Evolutionary conservation across 768 basidiomycete species (phyloP), one percentile per base, ranked within the genome.

Genomic region (Tulasnella calospora): DNA sequence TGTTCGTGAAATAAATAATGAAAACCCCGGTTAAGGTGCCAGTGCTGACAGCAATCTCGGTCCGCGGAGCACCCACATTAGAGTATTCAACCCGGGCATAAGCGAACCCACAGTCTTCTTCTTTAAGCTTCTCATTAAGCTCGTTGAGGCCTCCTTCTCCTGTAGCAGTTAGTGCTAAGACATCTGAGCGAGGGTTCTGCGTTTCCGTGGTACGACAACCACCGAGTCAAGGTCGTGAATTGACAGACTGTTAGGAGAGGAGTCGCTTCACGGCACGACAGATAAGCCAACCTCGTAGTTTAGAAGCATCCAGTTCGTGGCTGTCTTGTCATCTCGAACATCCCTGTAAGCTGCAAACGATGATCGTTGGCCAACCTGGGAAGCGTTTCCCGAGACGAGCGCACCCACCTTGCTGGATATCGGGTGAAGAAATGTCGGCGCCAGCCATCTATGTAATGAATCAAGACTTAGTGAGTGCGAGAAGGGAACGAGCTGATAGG

Each of bases 271-370:
- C 21, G 73, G 8, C 19, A 15, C 33, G 33, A 44, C 55, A 67
- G 33, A 67, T 30, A 67, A 8, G 77, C 87, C 82, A 81, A 90
- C 91, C 87, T 92, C 92, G 84, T 98, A 99, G 83, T 97, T 94
- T 78, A 98, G 85, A 78, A 98, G 87, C 69, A 96, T 83, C 95
- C 95, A 98, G 84, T 93, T 98, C 41, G 90, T 93, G 40, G 94
- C 92, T 51, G 91, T 88, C 83, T 95, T 95, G 88, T 94, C 91
- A 80, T 87, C 88, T 81, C 96, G 91, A 76, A 98, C 92, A 81
- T 95, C 93, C 84, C 89, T 87, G 88, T 98, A 97, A 41, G 95
- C 96, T 94, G 70, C 36, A 23, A 30, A 41, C 17, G 61, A n/a
- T 27, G 13, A 33, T 27, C 61, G 30, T 67, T 35, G 61, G 61